These are phyloP conservation scores for Zymoseptoria passerinii DNA, from an alignment of 2,329 filamentous ascomycete genomes.

Conservation along the genomic window DNA sequence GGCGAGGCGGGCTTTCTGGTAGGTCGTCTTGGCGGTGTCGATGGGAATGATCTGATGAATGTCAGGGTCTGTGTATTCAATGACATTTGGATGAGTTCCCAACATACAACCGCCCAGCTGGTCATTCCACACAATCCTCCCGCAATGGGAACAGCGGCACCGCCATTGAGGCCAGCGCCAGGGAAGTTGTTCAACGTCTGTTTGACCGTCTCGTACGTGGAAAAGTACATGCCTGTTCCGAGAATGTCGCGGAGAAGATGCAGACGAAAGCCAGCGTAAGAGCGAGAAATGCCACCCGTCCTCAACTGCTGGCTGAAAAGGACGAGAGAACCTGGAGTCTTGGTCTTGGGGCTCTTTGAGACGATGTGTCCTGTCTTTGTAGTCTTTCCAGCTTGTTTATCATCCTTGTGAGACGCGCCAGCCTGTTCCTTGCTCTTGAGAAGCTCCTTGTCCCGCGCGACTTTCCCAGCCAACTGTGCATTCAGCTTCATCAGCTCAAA, in stretches of 20 bases:
- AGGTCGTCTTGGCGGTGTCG: constrained; percentile 77
- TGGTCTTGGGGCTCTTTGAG: not conserved
- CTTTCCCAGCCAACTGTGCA: constrained; percentile 73
- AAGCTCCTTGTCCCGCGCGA: constrained; percentile 42
- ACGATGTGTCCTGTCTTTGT: not conserved
- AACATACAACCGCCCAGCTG: constrained; percentile 54
- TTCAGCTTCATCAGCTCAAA: constrained; percentile 87
- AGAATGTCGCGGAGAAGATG: constrained; percentile 81
- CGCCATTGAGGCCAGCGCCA: constrained; percentile 65
- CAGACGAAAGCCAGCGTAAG: constrained; percentile 73
- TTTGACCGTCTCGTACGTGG: constrained; percentile 81
- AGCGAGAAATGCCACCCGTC: constrained; percentile 61
- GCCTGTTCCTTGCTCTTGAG: not conserved
- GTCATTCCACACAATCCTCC: constrained; percentile 76
- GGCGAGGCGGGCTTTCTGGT: constrained; percentile 71
- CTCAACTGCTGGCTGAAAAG: constrained; percentile 1
- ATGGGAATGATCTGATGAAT: constrained; percentile 48
- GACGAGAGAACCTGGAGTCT: not conserved
- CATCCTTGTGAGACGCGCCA: not conserved
- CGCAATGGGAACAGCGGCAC: constrained; percentile 67
- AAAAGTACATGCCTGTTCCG: constrained; percentile 79
- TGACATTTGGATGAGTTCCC: not conserved
- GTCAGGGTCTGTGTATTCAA: constrained; percentile 6
- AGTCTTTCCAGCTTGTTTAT: not conserved
- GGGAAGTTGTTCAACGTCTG: constrained; percentile 70